Percentiles rank a stretch among this genome's conserved stretches.
Conservation (phyloP, 148 eudicot species). For the Fagopyrum tataricum region DNA sequence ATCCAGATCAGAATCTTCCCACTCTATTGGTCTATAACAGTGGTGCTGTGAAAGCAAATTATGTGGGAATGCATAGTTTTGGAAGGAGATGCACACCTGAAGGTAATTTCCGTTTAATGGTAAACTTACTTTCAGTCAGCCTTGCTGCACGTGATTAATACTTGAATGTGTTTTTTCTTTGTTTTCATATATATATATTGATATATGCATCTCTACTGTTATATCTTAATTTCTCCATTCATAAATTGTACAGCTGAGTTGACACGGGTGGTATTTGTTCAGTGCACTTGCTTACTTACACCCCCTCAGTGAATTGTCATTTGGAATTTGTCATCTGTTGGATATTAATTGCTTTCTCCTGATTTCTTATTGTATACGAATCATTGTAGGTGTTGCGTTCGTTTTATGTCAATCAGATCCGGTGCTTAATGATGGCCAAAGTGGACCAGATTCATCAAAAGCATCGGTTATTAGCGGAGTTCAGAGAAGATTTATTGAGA, state of each 20-base stretch:
- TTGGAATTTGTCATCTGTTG: not conserved
- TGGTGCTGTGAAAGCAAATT: constrained; percentile 82
- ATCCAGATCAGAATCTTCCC: constrained; percentile 91
- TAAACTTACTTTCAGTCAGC: not conserved
- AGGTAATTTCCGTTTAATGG: constrained; percentile 36
- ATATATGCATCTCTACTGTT: not conserved
- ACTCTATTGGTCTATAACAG: constrained; percentile 87
- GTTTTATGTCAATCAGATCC: constrained; percentile 91
- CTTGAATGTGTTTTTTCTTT: not conserved
- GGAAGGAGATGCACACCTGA: constrained; percentile 94
- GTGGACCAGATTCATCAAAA: constrained; percentile 54
- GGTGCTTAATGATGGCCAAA: constrained; percentile 72
- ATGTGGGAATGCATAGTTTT: constrained; percentile 68
- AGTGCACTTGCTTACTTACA: not conserved
- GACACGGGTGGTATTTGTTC: too few relatives aligned
- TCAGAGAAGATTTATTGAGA: constrained; percentile 63
- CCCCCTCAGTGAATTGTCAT: not conserved
- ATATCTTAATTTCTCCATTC: not conserved
- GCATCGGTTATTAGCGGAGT: constrained; percentile 59
- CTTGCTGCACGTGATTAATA: not conserved
- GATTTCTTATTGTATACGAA: not conserved
- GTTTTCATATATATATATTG: not conserved
- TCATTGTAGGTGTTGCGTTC: constrained; percentile 59
- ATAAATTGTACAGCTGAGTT: too few relatives aligned
- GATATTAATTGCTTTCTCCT: not conserved